These are phyloP conservation scores for Trichopus zeylanicus DNA, from an alignment of 116 monocot genomes.

Conservation along the genomic window DNA sequence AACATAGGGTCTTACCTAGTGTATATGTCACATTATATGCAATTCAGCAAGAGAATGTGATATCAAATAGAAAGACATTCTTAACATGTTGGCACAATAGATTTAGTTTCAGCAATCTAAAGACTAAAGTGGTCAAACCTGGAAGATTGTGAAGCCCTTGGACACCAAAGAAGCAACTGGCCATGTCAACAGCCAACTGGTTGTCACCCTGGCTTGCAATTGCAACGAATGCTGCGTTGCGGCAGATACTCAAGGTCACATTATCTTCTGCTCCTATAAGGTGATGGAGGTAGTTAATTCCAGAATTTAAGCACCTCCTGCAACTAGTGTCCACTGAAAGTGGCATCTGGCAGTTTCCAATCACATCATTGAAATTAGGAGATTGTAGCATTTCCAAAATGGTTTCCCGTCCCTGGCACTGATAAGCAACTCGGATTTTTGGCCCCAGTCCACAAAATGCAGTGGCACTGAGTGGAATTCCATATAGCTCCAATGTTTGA, in stretches of 20 bases:
- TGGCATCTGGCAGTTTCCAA: constrained; percentile 47
- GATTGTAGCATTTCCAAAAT: constrained; percentile 68
- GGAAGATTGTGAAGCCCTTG: constrained; percentile 42
- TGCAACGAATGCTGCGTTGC: constrained; percentile 86
- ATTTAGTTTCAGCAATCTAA: neutral
- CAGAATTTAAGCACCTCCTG: constrained; percentile 78
- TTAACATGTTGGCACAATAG: neutral
- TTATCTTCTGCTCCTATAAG: constrained; percentile 75
- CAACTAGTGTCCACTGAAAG: constrained; percentile 43
- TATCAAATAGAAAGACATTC: neutral
- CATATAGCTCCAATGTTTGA: constrained; percentile 46
- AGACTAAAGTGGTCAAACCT: constrained; percentile 49
- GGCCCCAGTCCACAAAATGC: constrained; percentile 70
- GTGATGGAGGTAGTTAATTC: constrained; percentile 66
- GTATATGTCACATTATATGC: neutral
- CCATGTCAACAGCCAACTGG: constrained; percentile 31
- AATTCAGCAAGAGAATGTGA: neutral
- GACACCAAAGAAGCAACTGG: constrained; percentile 81
- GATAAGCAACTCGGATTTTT: constrained; percentile 73
- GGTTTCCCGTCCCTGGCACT: constrained; percentile 64
- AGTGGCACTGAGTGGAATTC: constrained; percentile 54
- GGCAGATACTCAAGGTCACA: constrained; percentile 74
- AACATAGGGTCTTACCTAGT: neutral
- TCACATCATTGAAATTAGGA: constrained; percentile 62
- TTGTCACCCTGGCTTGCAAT: constrained; percentile 54